A percentile compares a stretch with the other conserved stretches of the same genome.
Evolutionary conservation across 352 stramenopile genomes (phyloP).

Genomic region (Thalassiosira sp.): DNA sequence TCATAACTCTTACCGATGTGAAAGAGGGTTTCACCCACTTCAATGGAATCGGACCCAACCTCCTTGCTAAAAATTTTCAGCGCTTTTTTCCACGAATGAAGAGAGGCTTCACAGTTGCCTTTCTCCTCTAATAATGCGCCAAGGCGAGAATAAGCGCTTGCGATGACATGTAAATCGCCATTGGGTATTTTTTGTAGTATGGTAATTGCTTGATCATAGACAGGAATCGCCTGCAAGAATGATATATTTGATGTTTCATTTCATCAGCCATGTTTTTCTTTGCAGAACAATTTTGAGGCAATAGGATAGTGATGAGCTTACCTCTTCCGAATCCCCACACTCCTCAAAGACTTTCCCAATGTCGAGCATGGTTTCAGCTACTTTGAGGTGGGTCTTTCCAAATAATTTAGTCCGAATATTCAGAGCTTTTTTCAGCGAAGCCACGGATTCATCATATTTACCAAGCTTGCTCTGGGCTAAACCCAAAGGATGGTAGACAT

Average conservation of each 20-base stretch:
- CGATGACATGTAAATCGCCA: slow-evolving; percentile 32
- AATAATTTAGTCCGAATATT: slow-evolving; percentile 49
- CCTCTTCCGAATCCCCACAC: slow-evolving; percentile 46
- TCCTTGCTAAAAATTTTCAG: slow-evolving; percentile 52
- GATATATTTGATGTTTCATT: neutral
- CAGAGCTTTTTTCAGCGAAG: slow-evolving; percentile 53
- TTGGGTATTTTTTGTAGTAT: slow-evolving; percentile 38
- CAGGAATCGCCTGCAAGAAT: slow-evolving; percentile 32
- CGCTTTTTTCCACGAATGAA: slow-evolving; percentile 49
- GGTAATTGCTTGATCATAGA: slow-evolving; percentile 58
- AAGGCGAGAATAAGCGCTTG: slow-evolving; percentile 36
- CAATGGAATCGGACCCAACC: slow-evolving; percentile 31
- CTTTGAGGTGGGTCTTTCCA: slow-evolving; percentile 42
- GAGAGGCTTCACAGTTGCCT: slow-evolving; percentile 44
- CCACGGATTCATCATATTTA: slow-evolving; percentile 44
- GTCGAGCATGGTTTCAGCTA: slow-evolving; percentile 53
- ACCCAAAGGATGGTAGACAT: slow-evolving; percentile 45
- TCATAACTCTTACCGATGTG: slow-evolving; percentile 46
- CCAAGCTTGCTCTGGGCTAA: slow-evolving; percentile 45
- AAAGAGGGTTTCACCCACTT: slow-evolving; percentile 41
- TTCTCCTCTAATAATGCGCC: slow-evolving; percentile 46
- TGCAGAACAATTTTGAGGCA: neutral
- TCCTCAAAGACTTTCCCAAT: slow-evolving; percentile 50
- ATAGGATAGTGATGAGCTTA: slow-evolving; percentile 11
- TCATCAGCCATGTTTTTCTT: neutral